Base-by-base conservation (phyloP, 805 yeast species). In the Lachancea quebecensis region DNA sequence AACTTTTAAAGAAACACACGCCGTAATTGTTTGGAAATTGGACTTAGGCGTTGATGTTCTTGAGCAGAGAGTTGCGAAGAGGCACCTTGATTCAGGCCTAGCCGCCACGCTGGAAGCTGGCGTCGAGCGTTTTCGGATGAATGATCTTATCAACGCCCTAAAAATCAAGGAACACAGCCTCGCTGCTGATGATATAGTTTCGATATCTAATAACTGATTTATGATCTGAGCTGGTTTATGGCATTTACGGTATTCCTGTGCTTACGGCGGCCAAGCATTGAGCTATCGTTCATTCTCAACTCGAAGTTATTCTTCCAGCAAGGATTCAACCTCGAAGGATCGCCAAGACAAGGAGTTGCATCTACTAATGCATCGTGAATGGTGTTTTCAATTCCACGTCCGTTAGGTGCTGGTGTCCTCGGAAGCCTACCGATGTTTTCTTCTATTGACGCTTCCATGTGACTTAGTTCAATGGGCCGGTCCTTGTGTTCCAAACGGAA, bases 101-200 rank as follows among this genome's bases (percentile, higher is more conserved):
- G 79, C 72, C 1, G 39, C 52, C 2, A 59, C 66, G 5, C 51
- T 73, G 10, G 71, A 75, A 44, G 76, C 73, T 47, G 90, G 89
- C 0, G 57, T 63, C 3, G 65, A 61, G 10, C 67, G 79, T 45
- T 80, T 74, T 25, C 72, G 71, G 41, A 59, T 64, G 2, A 81
- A 78, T 55, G 96, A 89, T 60, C 57, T 75, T 29, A 65, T 73
- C 9, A 90, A 90, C 61, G 95, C 90, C 0, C 56, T 52, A 14
- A 42, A 49, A 12, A 55, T 65, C n/a, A 51, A 44, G 14, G 39
- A 44, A 9, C 42, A 60, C 37, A 49, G 45, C 54, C 53, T 57
- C 16, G 29, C 46, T 5, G 42, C 44, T n/a, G 44, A 50, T n/a
- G 44, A 45, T 25, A 44, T 61, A 27, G 39, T 44, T 14, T 43